These are phyloP conservation scores for Eucalyptus guilfoylei DNA, from an alignment of 345 rosid genomes.

Conservation along the genomic window DNA sequence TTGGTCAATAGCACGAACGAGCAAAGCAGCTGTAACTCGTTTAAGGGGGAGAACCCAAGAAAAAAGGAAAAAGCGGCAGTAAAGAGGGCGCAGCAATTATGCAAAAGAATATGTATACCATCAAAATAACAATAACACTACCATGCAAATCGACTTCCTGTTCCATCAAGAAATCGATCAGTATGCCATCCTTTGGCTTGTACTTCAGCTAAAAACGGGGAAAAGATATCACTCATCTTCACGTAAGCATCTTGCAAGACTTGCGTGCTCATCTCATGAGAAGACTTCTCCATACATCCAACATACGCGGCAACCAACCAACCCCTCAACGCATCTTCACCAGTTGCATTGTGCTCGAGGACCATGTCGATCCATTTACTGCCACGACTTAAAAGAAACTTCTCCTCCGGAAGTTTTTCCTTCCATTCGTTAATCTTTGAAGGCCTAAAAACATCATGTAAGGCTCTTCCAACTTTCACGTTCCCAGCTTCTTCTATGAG, in stretches of 20 bases:
- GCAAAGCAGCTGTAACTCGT: neutral
- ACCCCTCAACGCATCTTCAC: constrained; percentile 89
- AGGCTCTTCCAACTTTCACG: constrained; percentile 68
- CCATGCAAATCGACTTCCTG: constrained; percentile 61
- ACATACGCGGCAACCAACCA: constrained; percentile 89
- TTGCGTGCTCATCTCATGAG: constrained; percentile 4
- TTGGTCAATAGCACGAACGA: neutral
- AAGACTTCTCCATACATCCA: constrained; percentile 21
- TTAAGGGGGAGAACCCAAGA: neutral
- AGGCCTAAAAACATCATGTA: constrained; percentile 60
- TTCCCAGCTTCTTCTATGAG: constrained; percentile 75
- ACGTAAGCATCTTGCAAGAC: constrained; percentile 50
- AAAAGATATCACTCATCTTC: constrained; percentile 44
- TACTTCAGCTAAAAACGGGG: constrained; percentile 45
- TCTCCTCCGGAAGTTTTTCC: constrained; percentile 59
- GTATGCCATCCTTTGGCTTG: constrained; percentile 91
- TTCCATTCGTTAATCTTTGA: constrained; percentile 45
- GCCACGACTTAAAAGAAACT: constrained; percentile 48
- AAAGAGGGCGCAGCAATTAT: neutral
- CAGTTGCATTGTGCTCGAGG: constrained; percentile 67
- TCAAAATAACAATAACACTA: neutral
- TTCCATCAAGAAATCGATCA: constrained; percentile 78
- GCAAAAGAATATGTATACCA: neutral
- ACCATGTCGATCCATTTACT: constrained; percentile 59
- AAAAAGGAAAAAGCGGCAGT: neutral